Percentiles rank a stretch among this genome's conserved stretches.
Conservation (phyloP, 371 early-diverging fungal genomes). For the Rhizopus stolonifer region DNA sequence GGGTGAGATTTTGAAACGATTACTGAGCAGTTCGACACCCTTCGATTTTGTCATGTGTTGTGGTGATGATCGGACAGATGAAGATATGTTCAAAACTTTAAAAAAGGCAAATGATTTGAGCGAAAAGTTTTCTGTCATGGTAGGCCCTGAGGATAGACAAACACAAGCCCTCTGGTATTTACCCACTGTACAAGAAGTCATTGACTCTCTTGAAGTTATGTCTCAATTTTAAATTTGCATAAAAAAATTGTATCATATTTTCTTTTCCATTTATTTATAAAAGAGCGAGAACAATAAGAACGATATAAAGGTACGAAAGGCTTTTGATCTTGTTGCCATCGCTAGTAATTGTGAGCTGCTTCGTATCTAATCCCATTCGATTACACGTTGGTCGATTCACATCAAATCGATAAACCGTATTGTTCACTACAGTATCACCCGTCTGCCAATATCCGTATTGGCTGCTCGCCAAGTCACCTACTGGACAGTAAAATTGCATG, state of each 20-base stretch:
- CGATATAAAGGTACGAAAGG: neutral
- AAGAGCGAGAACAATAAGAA: neutral
- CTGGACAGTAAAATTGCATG: slow-evolving; percentile 60
- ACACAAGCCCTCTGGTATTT: slow-evolving; percentile 83
- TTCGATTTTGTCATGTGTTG: slow-evolving; percentile 87
- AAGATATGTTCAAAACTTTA: slow-evolving; percentile 85
- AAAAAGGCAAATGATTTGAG: slow-evolving; percentile 35
- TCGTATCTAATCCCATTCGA: slow-evolving; percentile 29
- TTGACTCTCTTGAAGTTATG: slow-evolving; percentile 24
- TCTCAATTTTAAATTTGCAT: neutral
- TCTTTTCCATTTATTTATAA: slow-evolving; percentile 6
- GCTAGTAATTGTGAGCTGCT: slow-evolving; percentile 26
- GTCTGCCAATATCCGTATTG: slow-evolving; percentile 53
- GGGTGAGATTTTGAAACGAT: slow-evolving; percentile 92
- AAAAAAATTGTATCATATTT: too few species aligned
- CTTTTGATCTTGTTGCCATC: neutral
- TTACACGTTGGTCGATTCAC: slow-evolving; percentile 43
- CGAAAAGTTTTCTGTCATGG: slow-evolving; percentile 64
- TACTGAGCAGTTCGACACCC: slow-evolving; percentile 57
- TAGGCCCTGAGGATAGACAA: slow-evolving; percentile 77
- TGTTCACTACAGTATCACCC: slow-evolving; percentile 19
- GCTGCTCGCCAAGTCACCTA: slow-evolving; percentile 42
- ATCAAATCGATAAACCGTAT: slow-evolving; percentile 23
- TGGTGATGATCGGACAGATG: slow-evolving; percentile 94
- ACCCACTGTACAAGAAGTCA: slow-evolving; percentile 52